phyloP scores from a whole-genome alignment of 73 alveolate species.

The Durusdinium trenchii region DNA sequence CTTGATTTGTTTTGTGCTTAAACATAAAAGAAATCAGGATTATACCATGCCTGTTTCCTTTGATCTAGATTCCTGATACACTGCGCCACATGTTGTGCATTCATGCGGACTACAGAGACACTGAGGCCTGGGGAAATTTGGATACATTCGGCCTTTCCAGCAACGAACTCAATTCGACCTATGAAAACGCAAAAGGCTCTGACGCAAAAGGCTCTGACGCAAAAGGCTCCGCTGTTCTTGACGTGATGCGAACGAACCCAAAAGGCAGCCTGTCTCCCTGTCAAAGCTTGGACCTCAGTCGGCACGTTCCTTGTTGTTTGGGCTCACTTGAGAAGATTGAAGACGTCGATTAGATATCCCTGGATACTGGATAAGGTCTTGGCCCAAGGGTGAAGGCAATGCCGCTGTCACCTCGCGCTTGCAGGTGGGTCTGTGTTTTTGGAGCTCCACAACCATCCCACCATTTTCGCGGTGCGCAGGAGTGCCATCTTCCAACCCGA shows the following conservation, averaged over 20 bases:
- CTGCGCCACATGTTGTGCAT: not conserved
- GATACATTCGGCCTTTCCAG: slow-evolving; percentile 83
- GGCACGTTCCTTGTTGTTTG: not conserved
- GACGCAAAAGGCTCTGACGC: not conserved
- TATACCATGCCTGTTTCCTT: not conserved
- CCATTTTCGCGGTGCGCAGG: slow-evolving; percentile 2
- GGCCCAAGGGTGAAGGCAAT: slow-evolving; percentile 93
- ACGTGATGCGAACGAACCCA: too few relatives aligned
- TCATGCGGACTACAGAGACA: not conserved
- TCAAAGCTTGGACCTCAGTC: slow-evolving; percentile 14
- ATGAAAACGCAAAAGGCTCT: not conserved
- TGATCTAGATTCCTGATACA: not conserved
- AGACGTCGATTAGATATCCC: not conserved
- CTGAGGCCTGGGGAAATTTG: slow-evolving; percentile 49
- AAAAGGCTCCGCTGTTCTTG: too few relatives aligned
- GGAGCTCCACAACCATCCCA: not conserved
- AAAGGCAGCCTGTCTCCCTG: slow-evolving; percentile 22
- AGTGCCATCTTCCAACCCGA: slow-evolving; percentile 53
- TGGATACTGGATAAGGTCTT: not conserved
- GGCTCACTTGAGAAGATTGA: not conserved
- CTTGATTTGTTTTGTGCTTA: not conserved
- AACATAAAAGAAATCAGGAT: not conserved
- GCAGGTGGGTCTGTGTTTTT: not conserved
- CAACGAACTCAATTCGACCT: not conserved
- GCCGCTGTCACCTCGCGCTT: slow-evolving; percentile 50